A percentile compares a stretch with the other conserved stretches of the same genome.
Evolutionary conservation across 2,329 filamentous ascomycete genomes (phyloP).

Genomic region (Aureobasidium sp.): DNA sequence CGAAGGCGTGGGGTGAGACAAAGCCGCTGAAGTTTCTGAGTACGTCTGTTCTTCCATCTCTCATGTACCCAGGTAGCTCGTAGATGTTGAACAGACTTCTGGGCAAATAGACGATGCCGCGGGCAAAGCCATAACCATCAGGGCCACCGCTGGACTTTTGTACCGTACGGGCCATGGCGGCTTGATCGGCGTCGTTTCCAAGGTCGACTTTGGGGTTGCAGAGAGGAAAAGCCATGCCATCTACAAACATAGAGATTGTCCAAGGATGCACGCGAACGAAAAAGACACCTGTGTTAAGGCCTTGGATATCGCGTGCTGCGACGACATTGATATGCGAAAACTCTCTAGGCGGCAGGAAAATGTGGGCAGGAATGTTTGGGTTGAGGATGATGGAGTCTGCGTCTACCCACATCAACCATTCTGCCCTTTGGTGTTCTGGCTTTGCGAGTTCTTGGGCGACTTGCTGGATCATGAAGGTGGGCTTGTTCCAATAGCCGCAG

Average conservation of each 20-base stretch:
- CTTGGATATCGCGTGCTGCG: constrained; percentile 17
- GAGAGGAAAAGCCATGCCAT: constrained; percentile 20
- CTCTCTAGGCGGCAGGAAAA: constrained; percentile 24
- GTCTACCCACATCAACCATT: constrained; percentile 28
- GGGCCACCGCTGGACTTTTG: neutral
- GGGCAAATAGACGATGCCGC: constrained; percentile 10
- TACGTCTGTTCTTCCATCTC: neutral
- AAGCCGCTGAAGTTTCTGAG: constrained; percentile 26
- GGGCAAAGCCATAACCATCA: neutral
- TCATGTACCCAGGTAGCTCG: neutral
- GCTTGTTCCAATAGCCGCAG: constrained; percentile 32
- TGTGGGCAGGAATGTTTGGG: constrained; percentile 21
- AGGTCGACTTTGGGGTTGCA: constrained; percentile 18
- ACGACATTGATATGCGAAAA: constrained; percentile 23
- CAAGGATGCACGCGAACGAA: constrained; percentile 23
- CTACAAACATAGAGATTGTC: constrained; percentile 20
- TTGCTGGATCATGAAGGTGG: constrained; percentile 24
- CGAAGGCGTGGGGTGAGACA: neutral
- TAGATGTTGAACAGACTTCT: constrained; percentile 15
- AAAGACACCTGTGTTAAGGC: constrained; percentile 22
- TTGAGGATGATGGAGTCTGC: constrained; percentile 23
- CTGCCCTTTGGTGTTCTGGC: constrained; percentile 20
- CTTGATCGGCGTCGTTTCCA: constrained; percentile 17
- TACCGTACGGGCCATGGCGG: constrained; percentile 15
- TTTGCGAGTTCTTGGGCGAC: constrained; percentile 27